Evolutionary conservation across 805 yeast species (phyloP).

Genomic region (Candida ficus): DNA sequence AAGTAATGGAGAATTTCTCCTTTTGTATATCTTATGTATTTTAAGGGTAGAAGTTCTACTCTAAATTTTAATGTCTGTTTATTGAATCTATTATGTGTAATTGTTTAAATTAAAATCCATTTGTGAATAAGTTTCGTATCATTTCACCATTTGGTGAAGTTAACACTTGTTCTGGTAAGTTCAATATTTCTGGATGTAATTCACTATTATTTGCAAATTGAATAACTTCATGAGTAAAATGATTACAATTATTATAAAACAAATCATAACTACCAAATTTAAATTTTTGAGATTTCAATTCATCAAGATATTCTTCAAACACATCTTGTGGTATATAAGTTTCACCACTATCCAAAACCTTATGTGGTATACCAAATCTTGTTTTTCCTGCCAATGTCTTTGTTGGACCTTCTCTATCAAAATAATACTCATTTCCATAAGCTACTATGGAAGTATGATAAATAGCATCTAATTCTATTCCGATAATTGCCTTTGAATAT

Average conservation of each 20-base stretch:
- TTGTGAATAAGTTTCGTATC: slow-evolving; percentile 32
- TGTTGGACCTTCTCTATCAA: slow-evolving; percentile 52
- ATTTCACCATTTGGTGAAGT: slow-evolving; percentile 47
- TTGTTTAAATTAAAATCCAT: slow-evolving; percentile 7
- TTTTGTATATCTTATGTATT: too few relatives aligned
- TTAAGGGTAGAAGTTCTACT: too few relatives aligned
- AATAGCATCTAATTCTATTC: slow-evolving; percentile 52
- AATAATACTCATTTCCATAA: slow-evolving; percentile 50
- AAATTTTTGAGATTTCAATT: slow-evolving; percentile 40
- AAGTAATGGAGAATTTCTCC: too few relatives aligned
- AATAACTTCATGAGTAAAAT: slow-evolving; percentile 52
- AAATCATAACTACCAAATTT: slow-evolving; percentile 41
- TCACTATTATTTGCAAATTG: slow-evolving; percentile 53
- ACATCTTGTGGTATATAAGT: slow-evolving; percentile 49
- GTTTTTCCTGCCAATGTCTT: slow-evolving; percentile 43
- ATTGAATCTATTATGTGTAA: background rate
- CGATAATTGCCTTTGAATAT: slow-evolving; percentile 46
- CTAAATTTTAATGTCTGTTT: background rate
- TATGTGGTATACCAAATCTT: slow-evolving; percentile 54
- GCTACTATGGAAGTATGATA: slow-evolving; percentile 62
- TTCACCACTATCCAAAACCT: slow-evolving; percentile 47
- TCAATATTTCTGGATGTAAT: slow-evolving; percentile 47
- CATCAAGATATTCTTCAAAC: slow-evolving; percentile 47
- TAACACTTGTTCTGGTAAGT: slow-evolving; percentile 48
- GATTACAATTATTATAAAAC: slow-evolving; percentile 63